phyloP scores from a whole-genome alignment of 192 early-diverging fungal species.

The Gamsiella multidivaricata region DNA sequence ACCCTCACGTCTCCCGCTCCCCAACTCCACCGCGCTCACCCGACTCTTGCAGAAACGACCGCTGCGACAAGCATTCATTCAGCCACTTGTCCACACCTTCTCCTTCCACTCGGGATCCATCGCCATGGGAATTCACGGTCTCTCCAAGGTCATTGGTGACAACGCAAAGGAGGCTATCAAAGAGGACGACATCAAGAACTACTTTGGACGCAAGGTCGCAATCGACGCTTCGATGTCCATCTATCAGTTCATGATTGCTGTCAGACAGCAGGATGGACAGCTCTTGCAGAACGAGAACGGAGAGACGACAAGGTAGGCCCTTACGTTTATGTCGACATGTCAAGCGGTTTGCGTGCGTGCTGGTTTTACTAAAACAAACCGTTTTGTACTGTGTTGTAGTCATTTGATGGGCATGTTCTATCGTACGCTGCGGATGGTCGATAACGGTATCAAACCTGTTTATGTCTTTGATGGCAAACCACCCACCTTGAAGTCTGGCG shows the following conservation, averaged over 20 bases:
- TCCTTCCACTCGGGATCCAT: constrained; percentile 32
- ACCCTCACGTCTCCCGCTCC: no score
- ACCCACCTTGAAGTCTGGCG: constrained; percentile 89
- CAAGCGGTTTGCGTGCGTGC: no score
- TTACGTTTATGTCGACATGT: no score
- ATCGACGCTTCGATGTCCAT: constrained; percentile 98
- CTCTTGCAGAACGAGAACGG: constrained; percentile 90
- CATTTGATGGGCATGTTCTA: constrained; percentile 98
- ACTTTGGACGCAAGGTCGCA: constrained; percentile 94
- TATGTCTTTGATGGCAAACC: constrained; percentile 99
- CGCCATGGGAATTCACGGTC: constrained; percentile 84
- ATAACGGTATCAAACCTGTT: constrained; percentile 94
- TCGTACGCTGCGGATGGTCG: constrained; percentile 95
- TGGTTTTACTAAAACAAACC: background rate
- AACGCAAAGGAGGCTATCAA: constrained; percentile 87
- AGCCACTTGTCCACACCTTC: background rate
- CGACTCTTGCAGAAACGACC: no score
- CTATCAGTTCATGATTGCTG: constrained; percentile 99
- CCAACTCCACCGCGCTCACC: background rate
- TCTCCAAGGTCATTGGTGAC: constrained; percentile 94
- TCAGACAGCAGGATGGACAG: constrained; percentile 88
- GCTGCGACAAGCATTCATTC: background rate
- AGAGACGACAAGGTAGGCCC: constrained; percentile 90
- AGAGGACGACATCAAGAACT: constrained; percentile 86
- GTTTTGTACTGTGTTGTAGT: constrained; percentile 53